Base-by-base conservation (phyloP, 1,284 basidiomycete species). In the Stygiomarasmius scandens region DNA sequence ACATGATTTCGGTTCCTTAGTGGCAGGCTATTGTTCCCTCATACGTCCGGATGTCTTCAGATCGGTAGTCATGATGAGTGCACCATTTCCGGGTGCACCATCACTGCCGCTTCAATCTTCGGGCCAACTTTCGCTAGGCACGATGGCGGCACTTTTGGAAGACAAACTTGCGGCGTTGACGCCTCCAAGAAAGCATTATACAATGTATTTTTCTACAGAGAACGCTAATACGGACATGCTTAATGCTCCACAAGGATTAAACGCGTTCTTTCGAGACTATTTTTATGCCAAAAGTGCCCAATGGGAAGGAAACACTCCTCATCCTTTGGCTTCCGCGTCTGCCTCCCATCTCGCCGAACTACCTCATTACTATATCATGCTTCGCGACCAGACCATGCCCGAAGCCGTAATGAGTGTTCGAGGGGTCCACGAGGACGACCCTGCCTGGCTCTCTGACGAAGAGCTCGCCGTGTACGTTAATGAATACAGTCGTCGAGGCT, bases 291-390 rank as follows among this genome's bases (percentile, higher is more conserved):
- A 87, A 71, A 85, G 82, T 63, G 85, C 75, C 1, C 79, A 83
- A 60, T 83, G 81, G 80, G 61, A 66, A 14, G 68, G 64, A 3
- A 82, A 82, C 64, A 63, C 69, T 12, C 74, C 78, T 0, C 71
- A 71, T 38, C 74, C 74, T 1, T 70, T 86, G 24, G 60, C 67
- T 0, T 61, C 68, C 3, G 62, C 68, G 2, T 62, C 70, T 29
- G 66, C 71, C 1, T 27, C 61, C 6, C 62, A 67, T 34, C 68
- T 86, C 27, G 73, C 76, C 0, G 61, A 64, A 3, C 63, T 88
- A 24, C 85, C 86, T 4, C 73, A 75, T n/a, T 87, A 87, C 74
- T 86, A 88, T 64, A 70, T 86, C 63, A 86, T 87, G 85, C 80
- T 77, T 19, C 66, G 76, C 9, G 62, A 75, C 23, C 71, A 75